A percentile compares a stretch with the other conserved stretches of the same genome.
phyloP scores from a whole-genome alignment of 2,329 filamentous ascomycete species.

The Microdochium nivale region DNA sequence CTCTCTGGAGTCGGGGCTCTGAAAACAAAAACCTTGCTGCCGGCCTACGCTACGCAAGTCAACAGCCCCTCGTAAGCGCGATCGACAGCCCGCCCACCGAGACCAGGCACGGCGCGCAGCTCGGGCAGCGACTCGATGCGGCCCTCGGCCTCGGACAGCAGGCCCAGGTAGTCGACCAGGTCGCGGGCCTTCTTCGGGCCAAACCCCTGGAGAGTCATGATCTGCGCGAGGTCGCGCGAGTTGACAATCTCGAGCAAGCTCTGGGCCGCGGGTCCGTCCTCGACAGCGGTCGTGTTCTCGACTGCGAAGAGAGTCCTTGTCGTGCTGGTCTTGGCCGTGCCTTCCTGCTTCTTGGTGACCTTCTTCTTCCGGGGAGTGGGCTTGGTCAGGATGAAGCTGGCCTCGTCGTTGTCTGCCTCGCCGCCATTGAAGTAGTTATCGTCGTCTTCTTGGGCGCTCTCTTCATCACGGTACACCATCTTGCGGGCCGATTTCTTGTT shows the following conservation, averaged over 20 bases:
- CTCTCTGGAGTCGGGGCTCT: no score
- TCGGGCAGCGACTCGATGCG: constrained; percentile 40
- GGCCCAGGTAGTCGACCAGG: constrained; percentile 46
- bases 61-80: constrained; percentile 43
- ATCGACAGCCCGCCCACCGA: constrained; percentile 48
- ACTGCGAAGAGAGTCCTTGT: not conserved
- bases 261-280: constrained; percentile 15
- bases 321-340: not conserved
- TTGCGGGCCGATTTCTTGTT: constrained; percentile 7
- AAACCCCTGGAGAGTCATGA: constrained; percentile 60
- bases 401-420: constrained; percentile 15
- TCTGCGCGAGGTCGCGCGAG: constrained; percentile 57
- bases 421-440: constrained; percentile 8
- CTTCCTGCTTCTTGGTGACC: not conserved
- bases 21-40: no score
- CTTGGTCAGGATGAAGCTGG: not conserved
- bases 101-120: constrained; percentile 44
- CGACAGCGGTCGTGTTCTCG: not conserved
- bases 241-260: constrained; percentile 64
- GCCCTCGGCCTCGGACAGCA: constrained; percentile 27
- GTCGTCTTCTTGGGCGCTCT: constrained; percentile 11
- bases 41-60: constrained; percentile 3
- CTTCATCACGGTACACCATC: constrained; percentile 11
- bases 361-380: not conserved
- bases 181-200: constrained; percentile 63